Evolutionary conservation across 148 eudicot genomes (phyloP).

Genomic region (Silene conica): DNA sequence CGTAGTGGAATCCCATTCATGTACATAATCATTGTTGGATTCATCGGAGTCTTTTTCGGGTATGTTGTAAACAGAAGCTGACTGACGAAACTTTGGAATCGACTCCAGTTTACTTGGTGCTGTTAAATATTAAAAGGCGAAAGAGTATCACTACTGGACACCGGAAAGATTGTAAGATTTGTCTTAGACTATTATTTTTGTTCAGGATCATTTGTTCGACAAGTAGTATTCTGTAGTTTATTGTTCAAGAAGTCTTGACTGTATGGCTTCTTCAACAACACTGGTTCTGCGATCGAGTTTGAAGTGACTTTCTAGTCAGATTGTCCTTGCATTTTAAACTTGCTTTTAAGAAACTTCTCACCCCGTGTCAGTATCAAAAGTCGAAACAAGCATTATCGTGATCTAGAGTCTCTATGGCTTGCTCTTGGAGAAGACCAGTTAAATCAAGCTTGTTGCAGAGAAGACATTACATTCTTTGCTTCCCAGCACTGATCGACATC

Average conservation of each 20-base stretch:
- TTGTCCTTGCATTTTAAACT: no score
- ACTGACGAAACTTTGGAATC: background rate
- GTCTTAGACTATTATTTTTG: background rate
- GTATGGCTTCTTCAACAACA: no score
- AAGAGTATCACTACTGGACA: background rate
- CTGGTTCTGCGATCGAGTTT: no score
- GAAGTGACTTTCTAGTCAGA: no score
- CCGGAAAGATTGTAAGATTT: background rate
- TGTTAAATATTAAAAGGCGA: constrained; percentile 3
- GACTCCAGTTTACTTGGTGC: background rate
- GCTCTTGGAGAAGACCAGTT: no score
- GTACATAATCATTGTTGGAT: constrained; percentile 48
- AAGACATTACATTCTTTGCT: no score
- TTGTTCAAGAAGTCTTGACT: background rate
- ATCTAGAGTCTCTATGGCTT: no score
- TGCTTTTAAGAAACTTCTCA: no score
- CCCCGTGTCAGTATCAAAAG: no score
- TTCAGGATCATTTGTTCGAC: constrained; percentile 1
- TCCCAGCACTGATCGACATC: no score
- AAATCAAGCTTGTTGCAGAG: no score
- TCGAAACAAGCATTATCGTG: no score
- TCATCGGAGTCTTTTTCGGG: constrained; percentile 62
- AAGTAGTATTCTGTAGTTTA: background rate
- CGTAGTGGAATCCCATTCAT: constrained; percentile 47
- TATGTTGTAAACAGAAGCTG: constrained; percentile 52